Evolutionary conservation across 2,329 filamentous ascomycete species (phyloP).

Genomic region (Beauveria caledonica): DNA sequence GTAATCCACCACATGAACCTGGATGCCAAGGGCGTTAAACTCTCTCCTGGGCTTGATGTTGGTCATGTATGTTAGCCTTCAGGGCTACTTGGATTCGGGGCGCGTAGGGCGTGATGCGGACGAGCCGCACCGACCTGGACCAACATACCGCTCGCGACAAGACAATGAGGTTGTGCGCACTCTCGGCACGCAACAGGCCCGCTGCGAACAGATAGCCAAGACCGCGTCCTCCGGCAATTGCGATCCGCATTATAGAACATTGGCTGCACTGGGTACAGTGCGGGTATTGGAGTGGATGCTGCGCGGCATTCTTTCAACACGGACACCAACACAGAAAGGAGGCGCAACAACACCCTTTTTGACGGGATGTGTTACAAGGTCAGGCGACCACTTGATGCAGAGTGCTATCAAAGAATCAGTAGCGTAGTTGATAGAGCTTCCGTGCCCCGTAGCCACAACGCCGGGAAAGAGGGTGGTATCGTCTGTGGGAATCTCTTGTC

Average conservation of each 20-base stretch:
- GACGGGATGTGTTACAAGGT: too few species aligned
- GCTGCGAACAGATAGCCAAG: conserved; percentile 39
- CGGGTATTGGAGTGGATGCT: not conserved
- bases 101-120: not conserved
- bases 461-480: not conserved
- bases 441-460: not conserved
- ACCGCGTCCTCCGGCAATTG: conserved; percentile 38
- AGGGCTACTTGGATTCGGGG: too few species aligned
- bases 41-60: conserved; percentile 42
- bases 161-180: conserved; percentile 61
- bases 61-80: not conserved
- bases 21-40: conserved; percentile 48
- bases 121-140: not conserved
- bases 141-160: conserved; percentile 54
- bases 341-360: not conserved
- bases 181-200: conserved; percentile 47
- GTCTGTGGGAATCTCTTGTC: not conserved
- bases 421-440: not conserved
- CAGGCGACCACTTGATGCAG: too few species aligned
- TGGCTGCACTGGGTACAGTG: conserved; percentile 11
- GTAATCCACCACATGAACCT: conserved; percentile 64
- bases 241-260: conserved; percentile 39
- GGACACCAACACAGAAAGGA: not conserved
- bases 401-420: too few species aligned
- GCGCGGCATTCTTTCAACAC: conserved; percentile 6